These are phyloP conservation scores for Andrographis paniculata DNA, from an alignment of 305 asterid species.

Conservation along the genomic window DNA sequence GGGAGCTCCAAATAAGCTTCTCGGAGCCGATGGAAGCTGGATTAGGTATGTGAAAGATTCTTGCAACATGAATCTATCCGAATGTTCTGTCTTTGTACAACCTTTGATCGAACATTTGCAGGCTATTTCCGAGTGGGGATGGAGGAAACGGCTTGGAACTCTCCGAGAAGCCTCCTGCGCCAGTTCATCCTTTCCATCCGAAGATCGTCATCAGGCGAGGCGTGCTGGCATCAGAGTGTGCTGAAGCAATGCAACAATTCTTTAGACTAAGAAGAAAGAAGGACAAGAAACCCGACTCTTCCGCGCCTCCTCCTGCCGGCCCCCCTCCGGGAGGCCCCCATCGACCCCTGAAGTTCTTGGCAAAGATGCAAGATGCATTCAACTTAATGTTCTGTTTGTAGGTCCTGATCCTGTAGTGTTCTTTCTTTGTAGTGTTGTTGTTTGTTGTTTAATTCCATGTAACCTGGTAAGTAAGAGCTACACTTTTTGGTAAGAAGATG, in stretches of 20 bases:
- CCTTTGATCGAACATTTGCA: constrained; percentile 23
- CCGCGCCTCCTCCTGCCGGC: constrained; percentile 46
- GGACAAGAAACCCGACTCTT: constrained; percentile 39
- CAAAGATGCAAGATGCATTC: constrained; percentile 67
- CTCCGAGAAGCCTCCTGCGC: constrained; percentile 67
- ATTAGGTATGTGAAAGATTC: constrained; percentile 71
- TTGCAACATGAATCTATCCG: no score
- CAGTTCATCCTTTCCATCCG: constrained; percentile 95
- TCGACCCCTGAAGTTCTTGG: constrained; percentile 50
- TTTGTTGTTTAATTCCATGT: no score
- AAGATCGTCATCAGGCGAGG: constrained; percentile 67
- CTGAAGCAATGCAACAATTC: constrained; percentile 89
- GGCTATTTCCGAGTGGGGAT: constrained; percentile 82
- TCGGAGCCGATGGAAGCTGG: constrained; percentile 99
- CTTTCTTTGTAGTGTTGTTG: no score
- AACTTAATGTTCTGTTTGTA: constrained; percentile 44
- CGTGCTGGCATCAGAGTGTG: constrained; percentile 73
- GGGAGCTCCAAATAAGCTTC: constrained; percentile 99
- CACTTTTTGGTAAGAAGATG: no score
- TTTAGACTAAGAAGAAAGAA: constrained; percentile 73
- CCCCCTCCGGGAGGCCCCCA: constrained; percentile 45
- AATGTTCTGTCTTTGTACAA: no score
- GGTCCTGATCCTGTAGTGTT: no score
- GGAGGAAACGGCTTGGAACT: constrained; percentile 38
- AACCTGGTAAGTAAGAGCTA: no score